Base-by-base conservation (phyloP, 2,329 filamentous ascomycete genomes). In the Conoideocrella luteorostrata region DNA sequence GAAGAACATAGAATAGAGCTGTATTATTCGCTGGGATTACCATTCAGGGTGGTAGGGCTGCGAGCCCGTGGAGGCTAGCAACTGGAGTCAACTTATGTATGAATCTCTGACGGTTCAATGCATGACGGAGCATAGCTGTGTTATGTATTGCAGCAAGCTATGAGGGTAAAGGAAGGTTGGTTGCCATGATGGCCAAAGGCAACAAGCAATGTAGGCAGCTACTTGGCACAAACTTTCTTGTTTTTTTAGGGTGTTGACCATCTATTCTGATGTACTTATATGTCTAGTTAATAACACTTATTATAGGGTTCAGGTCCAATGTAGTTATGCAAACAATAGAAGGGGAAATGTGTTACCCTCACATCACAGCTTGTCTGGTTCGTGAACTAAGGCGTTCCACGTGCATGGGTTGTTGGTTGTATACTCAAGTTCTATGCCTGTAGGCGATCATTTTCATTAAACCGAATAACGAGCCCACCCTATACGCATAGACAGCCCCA, bases 1-100 rank as follows among this genome's bases (percentile, higher is more conserved):
- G 34, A 39, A 12, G 39, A 42, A 17, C 28, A 41, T 41, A 43
- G 26, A 42, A 42, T 34, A 46, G 26, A 46, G 34, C 39, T 46
- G 28, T 42, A 42, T 17, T 33, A 32, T 42, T 24, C 5, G 11
- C 18, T 45, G 38, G 43, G 37, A 28, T 29, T 42, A 26, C 22
- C 30, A 42, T 35, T 13, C 12, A 10, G 18, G 34, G 12, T 23
- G 7, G 34, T 24, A 4, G 7, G 36, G n/a, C 7, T 38, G 36
- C 22, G 28, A 28, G 36, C 11, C 17, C 22, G 18, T 20, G 0
- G 15, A 24, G 34, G 23, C 40, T 42, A 35, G 23, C 17, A 15
- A 13, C 20, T 32, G 13, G 22, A 35, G 17, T 38, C 34, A 15
- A 28, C 7, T 18, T 15, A 13, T 15, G 29, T 11, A 33, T 5